phyloP scores from a whole-genome alignment of 1,139 yeast genomes.

The Pichia sp. region DNA sequence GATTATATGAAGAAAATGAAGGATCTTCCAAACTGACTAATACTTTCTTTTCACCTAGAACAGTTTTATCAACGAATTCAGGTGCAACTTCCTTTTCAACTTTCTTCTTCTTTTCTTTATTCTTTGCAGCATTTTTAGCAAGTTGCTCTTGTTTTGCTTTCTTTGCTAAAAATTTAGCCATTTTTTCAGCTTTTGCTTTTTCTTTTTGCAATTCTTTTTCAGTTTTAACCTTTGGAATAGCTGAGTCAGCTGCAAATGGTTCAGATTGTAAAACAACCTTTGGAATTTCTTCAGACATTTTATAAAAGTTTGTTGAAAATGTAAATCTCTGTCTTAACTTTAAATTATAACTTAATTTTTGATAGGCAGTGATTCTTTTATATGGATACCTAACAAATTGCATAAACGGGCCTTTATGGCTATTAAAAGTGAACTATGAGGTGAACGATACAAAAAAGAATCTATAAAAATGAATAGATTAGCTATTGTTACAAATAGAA shows the following conservation, averaged over 20 bases:
- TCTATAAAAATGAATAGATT: constrained; percentile 8
- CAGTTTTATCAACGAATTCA: constrained; percentile 74
- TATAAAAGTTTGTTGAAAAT: constrained; percentile 4
- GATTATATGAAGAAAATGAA: constrained; percentile 88
- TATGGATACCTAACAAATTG: constrained; percentile 17
- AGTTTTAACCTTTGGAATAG: constrained; percentile 36
- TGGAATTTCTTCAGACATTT: constrained; percentile 12
- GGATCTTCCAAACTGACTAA: constrained; percentile 84
- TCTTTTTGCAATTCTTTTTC: constrained; percentile 86
- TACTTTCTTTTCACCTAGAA: constrained; percentile 84
- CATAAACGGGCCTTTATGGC: constrained; percentile 18
- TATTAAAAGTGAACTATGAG: neutral
- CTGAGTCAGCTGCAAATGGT: neutral
- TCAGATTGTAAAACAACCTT: neutral
- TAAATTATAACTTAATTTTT: neutral
- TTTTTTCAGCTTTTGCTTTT: constrained; percentile 91
- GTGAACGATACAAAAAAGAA: neutral
- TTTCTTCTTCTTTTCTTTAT: constrained; percentile 50
- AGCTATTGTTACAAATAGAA: neutral
- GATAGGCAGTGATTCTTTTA: constrained; percentile 15
- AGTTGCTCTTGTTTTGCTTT: constrained; percentile 67
- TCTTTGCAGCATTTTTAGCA: constrained; percentile 34
- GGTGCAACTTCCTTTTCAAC: constrained; percentile 69
- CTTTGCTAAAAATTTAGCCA: constrained; percentile 91
- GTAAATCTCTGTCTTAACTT: constrained; percentile 11